Conservation (phyloP, 768 basidiomycete species). For the Erythrobasidium yunnanense region DNA sequence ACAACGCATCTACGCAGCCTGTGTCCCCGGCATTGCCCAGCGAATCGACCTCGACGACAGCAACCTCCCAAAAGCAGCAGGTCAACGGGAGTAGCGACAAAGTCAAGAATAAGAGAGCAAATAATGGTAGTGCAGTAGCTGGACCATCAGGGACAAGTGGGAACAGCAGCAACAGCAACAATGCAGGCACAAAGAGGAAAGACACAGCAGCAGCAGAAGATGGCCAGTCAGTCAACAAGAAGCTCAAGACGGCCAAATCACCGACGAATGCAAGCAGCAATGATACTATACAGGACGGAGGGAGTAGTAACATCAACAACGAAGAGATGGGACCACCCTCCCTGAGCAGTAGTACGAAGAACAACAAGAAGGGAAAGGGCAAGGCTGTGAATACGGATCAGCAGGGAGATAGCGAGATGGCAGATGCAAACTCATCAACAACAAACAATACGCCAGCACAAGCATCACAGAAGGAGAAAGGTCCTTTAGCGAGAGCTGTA, state of each 20-base stretch:
- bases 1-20: not conserved
- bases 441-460: not conserved
- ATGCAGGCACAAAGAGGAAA: not conserved
- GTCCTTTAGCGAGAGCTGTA: not conserved
- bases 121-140: not conserved
- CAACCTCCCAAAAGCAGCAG: too few species aligned
- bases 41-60: too few species aligned
- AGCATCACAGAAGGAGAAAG: not conserved
- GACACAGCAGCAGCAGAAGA: not conserved
- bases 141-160: not conserved
- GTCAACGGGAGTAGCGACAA: too few species aligned
- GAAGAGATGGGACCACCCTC: not conserved
- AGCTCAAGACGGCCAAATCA: not conserved
- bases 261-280: not conserved
- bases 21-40: too few species aligned
- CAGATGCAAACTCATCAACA: not conserved
- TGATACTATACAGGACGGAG: not conserved
- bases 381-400: not conserved
- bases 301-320: not conserved
- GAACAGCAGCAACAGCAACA: not conserved
- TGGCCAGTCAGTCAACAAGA: not conserved
- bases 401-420: not conserved
- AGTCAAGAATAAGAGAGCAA: not conserved
- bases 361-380: conserved; percentile 15
- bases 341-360: not conserved